Conservation (phyloP, 768 basidiomycete species). For the Suillus alpinus region DNA sequence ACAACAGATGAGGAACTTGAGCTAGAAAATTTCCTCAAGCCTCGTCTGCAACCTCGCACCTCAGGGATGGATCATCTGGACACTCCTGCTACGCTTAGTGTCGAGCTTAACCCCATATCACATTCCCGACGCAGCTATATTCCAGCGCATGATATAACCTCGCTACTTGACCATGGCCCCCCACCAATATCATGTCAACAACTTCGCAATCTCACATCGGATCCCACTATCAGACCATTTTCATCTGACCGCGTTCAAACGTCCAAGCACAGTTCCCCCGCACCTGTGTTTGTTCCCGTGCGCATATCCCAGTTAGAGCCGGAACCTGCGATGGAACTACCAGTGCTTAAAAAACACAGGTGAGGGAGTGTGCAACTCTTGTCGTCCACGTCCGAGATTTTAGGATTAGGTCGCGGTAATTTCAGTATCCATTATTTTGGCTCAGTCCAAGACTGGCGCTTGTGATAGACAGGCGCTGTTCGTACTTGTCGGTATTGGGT, state of each 20-base stretch:
- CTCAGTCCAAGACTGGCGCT: not conserved
- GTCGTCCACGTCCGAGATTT: not conserved
- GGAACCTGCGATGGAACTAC: constrained; percentile 31
- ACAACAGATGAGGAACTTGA: constrained; percentile 27
- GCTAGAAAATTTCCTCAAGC: constrained; percentile 15
- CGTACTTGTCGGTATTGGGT: not conserved
- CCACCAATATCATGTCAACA: constrained; percentile 2
- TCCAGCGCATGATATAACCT: not conserved
- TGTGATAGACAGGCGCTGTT: not conserved
- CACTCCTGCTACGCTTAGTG: not conserved
- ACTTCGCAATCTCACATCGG: not conserved
- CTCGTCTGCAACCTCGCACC: not conserved
- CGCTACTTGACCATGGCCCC: not conserved
- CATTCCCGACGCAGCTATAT: not conserved
- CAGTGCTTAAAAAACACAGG: constrained; percentile 5
- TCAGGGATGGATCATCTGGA: too few relatives aligned
- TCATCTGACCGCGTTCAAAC: not conserved
- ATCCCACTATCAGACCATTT: not conserved
- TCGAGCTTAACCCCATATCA: not conserved
- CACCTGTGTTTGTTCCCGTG: constrained; percentile 19
- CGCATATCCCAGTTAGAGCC: constrained; percentile 32
- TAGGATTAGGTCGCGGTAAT: not conserved
- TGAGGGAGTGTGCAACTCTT: not conserved
- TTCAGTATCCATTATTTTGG: not conserved
- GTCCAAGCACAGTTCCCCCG: constrained; percentile 15